A percentile compares a stretch with the other conserved stretches of the same genome.
Evolutionary conservation across 352 stramenopile genomes (phyloP).

Genomic region (Globisporangium viniferum): DNA sequence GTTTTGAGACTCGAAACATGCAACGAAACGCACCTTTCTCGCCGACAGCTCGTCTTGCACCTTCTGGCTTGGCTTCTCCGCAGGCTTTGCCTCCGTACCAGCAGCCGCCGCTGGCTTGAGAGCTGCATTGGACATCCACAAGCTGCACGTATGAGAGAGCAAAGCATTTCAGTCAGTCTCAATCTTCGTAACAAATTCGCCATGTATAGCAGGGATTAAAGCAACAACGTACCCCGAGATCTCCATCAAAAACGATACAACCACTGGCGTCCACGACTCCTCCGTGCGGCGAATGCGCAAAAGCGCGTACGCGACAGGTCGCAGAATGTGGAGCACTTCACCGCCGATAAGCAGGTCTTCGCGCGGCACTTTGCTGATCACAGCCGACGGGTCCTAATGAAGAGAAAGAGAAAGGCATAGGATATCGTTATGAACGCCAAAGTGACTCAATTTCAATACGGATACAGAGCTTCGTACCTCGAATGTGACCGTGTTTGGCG

Average conservation of each 20-base stretch:
- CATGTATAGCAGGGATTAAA: neutral
- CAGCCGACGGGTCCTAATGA: slow-evolving; percentile 39
- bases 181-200: too few species aligned
- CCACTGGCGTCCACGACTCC: slow-evolving; percentile 55
- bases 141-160: slow-evolving; percentile 18
- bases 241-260: slow-evolving; percentile 60
- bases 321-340: slow-evolving; percentile 77
- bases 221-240: slow-evolving; percentile 40
- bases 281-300: slow-evolving; percentile 55
- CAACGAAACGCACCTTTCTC: slow-evolving; percentile 47
- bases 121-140: slow-evolving; percentile 51
- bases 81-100: slow-evolving; percentile 17
- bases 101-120: slow-evolving; percentile 28
- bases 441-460: neutral
- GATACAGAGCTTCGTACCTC: slow-evolving; percentile 26
- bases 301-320: slow-evolving; percentile 68
- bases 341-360: slow-evolving; percentile 55
- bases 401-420: neutral
- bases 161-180: slow-evolving; percentile 7
- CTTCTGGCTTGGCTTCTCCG: slow-evolving; percentile 31
- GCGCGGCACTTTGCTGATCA: slow-evolving; percentile 27
- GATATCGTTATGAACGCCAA: neutral
- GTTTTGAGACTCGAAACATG: neutral
- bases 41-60: slow-evolving; percentile 51
- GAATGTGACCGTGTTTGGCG: slow-evolving; percentile 51